These are phyloP conservation scores for Aspergillus nidulans DNA, from an alignment of 495 filamentous ascomycete genomes.

Conservation along the genomic window DNA sequence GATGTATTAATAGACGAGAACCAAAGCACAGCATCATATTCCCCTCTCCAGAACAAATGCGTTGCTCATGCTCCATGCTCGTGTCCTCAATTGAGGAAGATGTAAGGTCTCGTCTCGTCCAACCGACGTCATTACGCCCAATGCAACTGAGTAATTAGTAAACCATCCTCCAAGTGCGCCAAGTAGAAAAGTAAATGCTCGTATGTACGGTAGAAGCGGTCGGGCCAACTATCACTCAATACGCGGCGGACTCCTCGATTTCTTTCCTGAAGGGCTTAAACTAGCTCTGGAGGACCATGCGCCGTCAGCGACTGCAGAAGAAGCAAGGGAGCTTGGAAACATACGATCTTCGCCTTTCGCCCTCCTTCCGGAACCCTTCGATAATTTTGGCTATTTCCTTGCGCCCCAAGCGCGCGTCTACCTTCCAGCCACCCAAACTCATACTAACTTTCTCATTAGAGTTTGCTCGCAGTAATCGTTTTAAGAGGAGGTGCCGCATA, in stretches of 20 bases:
- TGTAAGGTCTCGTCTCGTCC: background rate
- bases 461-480: slow-evolving; percentile 71
- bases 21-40: background rate
- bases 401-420: slow-evolving; percentile 70
- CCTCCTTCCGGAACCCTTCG: slow-evolving; percentile 75
- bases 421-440: slow-evolving; percentile 74
- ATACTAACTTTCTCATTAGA: slow-evolving; percentile 82
- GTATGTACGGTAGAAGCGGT: background rate
- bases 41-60: background rate
- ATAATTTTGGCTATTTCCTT: slow-evolving; percentile 89
- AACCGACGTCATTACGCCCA: background rate
- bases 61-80: too few relatives aligned
- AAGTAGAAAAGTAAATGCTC: background rate
- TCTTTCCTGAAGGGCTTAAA: slow-evolving; percentile 35
- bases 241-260: slow-evolving; percentile 41
- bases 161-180: slow-evolving; percentile 7
- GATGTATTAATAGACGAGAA: background rate
- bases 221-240: slow-evolving; percentile 28
- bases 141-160: background rate
- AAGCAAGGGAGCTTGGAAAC: slow-evolving; percentile 28
- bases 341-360: slow-evolving; percentile 72
- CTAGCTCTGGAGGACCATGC: background rate
- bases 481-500: slow-evolving; percentile 85
- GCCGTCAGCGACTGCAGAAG: background rate
- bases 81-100: background rate